Percentiles rank a stretch among this genome's conserved stretches.
Evolutionary conservation across 2,329 filamentous ascomycete species (phyloP).

Genomic region (Cordyceps pruinosa): DNA sequence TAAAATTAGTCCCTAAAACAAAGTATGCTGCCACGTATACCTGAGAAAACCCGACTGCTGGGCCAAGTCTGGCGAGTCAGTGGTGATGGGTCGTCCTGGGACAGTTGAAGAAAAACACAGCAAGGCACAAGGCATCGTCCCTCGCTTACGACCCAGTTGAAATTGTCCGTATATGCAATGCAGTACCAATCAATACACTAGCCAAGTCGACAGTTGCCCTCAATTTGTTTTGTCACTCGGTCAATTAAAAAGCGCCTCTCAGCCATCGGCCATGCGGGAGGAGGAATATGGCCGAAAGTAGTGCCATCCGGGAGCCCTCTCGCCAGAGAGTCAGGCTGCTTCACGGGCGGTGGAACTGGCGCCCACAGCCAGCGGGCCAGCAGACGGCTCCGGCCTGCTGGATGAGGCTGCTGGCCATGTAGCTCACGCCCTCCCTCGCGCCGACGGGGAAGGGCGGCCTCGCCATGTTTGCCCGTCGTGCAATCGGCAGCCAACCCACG

Average conservation of each 20-base stretch:
- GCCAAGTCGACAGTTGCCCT: not conserved
- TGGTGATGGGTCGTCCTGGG: not conserved
- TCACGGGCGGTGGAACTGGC: constrained; percentile 1
- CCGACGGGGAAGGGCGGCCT: too few species aligned
- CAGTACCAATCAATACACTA: not conserved
- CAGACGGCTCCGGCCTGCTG: too few species aligned
- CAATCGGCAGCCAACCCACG: too few species aligned
- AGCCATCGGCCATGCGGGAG: constrained; percentile 3
- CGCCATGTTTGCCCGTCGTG: constrained; percentile 2
- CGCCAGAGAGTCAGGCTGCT: not conserved
- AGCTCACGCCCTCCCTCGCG: not conserved
- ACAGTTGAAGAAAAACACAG: not conserved
- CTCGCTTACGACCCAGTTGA: too few species aligned
- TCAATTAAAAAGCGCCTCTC: constrained; percentile 11
- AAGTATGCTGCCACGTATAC: not conserved
- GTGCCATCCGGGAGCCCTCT: not conserved
- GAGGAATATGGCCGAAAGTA: constrained; percentile 5
- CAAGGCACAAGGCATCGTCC: not conserved
- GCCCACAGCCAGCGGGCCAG: not conserved
- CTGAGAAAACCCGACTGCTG: not conserved
- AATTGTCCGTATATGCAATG: too few species aligned
- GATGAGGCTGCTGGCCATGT: not conserved
- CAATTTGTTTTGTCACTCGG: not conserved
- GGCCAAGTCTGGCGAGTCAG: not conserved
- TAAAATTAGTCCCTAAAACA: not conserved